A percentile compares a stretch with the other conserved stretches of the same genome.
These are phyloP conservation scores for Hordeum marinum DNA, from an alignment of 176 grass and related monocot species.

Conservation along the genomic window DNA sequence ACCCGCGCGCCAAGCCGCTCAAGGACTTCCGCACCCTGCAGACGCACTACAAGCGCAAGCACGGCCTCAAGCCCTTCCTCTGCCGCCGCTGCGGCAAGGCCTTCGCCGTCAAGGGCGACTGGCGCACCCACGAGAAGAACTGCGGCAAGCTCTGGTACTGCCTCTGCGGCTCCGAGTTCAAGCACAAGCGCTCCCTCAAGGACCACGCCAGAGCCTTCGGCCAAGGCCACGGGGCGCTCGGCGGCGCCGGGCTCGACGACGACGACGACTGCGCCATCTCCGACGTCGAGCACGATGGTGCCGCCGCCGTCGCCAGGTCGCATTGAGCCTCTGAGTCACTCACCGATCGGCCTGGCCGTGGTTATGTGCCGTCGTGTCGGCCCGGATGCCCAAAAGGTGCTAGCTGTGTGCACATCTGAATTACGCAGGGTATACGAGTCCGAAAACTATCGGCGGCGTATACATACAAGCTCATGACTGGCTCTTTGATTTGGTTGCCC, in stretches of 20 bases:
- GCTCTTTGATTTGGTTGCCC: constrained; percentile 1
- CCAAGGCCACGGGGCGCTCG: constrained; percentile 42
- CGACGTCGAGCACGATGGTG: constrained; percentile 40
- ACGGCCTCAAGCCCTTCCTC: constrained; percentile 89
- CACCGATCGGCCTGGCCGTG: neutral
- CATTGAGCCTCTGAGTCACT: neutral
- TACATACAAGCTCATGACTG: neutral
- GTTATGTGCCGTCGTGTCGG: neutral
- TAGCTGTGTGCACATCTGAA: neutral
- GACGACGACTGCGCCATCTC: constrained; percentile 47
- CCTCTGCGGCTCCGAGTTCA: constrained; percentile 76
- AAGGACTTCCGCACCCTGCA: constrained; percentile 99
- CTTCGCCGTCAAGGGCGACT: constrained; percentile 91
- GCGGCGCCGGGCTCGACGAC: constrained; percentile 21
- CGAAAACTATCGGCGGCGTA: neutral
- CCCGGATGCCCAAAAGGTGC: neutral
- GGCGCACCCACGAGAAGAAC: constrained; percentile 99
- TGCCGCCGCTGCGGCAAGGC: constrained; percentile 91
- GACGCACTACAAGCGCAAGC: constrained; percentile 96
- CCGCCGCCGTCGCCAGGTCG: neutral
- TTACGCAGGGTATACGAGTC: neutral
- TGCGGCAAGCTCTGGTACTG: constrained; percentile 93
- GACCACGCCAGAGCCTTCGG: constrained; percentile 75
- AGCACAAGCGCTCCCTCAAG: constrained; percentile 83
- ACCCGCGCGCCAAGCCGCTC: constrained; percentile 80